Base-by-base conservation (phyloP, 768 basidiomycete genomes). In the Guyanaporus albipodus region DNA sequence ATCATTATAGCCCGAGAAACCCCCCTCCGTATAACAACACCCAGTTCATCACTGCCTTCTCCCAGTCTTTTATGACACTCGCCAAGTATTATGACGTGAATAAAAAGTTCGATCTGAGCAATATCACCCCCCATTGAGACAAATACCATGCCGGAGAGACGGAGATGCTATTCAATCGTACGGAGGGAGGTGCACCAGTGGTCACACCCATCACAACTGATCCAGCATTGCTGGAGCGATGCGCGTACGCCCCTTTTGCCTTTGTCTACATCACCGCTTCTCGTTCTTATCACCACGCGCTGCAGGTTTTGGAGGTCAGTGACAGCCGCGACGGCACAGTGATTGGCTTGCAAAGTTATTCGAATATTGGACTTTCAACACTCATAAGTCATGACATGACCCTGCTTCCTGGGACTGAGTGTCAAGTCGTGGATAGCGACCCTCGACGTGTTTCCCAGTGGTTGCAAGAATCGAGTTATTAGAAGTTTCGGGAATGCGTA, bases 11-110 rank as follows among this genome's bases (percentile, higher is more conserved):
- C 18, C 12, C 42, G 8, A 38, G 28, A 5, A 0, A 5, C 6
- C 33, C 33, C 6, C 56, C 52, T 50, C 32, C 57, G 0, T 54
- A 65, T 24, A 63, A 70, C 14, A 42, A 55, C 27, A 4, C 66
- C 0, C 56, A 57, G 6, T 67, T 70, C 53, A 50, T 58, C 38
- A 51, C 49, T 0, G 58, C 65, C 0, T 70, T 69, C 42, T 46
- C 51, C 2, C 44, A 62, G 18, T 51, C 55, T 1, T 66, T 68
- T 46, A 49, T 64, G 36, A 53, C 60, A 4, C 28, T 61, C 19
- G 55, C 43, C 10, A 58, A 42, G 36, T 49, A 47, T 40, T 31
- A 58, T 21, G 57, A 69, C 42, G 52, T 57, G 27, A 62, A 66
- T 39, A 14, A 2, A 1, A 60, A 50, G 19, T 44, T 55, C 4